Conservation (phyloP, 2,329 filamentous ascomycete species). For the Stylonectria norvegica region DNA sequence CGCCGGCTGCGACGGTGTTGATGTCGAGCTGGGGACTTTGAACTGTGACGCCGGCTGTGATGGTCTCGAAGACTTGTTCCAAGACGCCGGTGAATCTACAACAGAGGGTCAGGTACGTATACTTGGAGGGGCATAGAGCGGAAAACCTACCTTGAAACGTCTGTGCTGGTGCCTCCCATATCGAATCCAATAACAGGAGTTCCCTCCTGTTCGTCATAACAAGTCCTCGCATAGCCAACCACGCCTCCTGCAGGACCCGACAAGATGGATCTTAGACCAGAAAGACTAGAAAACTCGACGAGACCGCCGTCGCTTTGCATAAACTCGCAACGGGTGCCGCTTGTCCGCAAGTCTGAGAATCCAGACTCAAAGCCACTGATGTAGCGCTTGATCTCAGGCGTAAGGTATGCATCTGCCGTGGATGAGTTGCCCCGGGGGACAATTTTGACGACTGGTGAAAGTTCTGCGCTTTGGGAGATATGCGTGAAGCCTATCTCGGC, state of each 20-base stretch:
- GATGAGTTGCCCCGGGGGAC: conserved; percentile 39
- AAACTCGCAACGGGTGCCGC: conserved; percentile 80
- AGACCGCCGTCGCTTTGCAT: conserved; percentile 82
- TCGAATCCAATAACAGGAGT: conserved; percentile 90
- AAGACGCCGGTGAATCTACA: conserved; percentile 63
- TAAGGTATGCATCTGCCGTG: conserved; percentile 39
- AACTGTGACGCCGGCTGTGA: conserved; percentile 83
- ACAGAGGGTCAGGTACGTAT: too few species aligned
- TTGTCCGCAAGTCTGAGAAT: conserved; percentile 63
- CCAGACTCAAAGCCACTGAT: conserved; percentile 74
- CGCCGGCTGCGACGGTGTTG: conserved; percentile 88
- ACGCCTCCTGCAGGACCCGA: conserved; percentile 87
- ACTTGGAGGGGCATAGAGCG: not conserved
- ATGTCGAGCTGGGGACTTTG: conserved; percentile 89
- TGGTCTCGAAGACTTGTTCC: conserved; percentile 91
- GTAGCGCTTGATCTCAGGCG: conserved; percentile 36
- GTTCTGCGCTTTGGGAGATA: conserved; percentile 53
- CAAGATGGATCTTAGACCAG: conserved; percentile 76
- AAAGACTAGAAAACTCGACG: conserved; percentile 73
- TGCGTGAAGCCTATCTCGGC: conserved; percentile 69
- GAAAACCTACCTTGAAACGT: conserved; percentile 72
- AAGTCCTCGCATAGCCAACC: conserved; percentile 85
- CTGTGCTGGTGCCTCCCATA: conserved; percentile 86
- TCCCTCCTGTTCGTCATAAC: conserved; percentile 75
- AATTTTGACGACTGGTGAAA: conserved; percentile 40